Percentiles rank a stretch among this genome's conserved stretches.
phyloP scores from a whole-genome alignment of 2,329 filamentous ascomycete species.

The Scedosporium aurantiacum region DNA sequence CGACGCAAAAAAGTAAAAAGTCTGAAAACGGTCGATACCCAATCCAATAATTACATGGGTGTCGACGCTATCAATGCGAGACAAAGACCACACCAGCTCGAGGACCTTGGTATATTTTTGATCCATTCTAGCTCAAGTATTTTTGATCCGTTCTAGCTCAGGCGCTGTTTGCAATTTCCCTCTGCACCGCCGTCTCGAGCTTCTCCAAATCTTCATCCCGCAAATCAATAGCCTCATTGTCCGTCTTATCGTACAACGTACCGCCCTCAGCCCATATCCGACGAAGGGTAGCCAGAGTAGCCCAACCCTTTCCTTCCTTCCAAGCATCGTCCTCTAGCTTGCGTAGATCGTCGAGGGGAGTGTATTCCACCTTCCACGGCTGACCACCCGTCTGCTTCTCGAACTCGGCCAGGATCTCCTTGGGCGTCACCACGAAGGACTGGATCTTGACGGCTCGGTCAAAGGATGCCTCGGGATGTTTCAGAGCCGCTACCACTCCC shows the following conservation, averaged over 20 bases:
- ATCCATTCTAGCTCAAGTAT: neutral
- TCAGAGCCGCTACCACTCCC: slow-evolving; percentile 50
- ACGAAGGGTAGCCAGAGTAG: slow-evolving; percentile 48
- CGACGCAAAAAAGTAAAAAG: no score
- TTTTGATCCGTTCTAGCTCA: neutral
- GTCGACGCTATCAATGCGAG: no score
- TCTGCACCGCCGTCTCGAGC: slow-evolving; percentile 24
- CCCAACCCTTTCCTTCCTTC: slow-evolving; percentile 37
- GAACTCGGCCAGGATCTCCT: slow-evolving; percentile 53
- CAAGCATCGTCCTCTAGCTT: slow-evolving; percentile 48
- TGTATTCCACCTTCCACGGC: slow-evolving; percentile 41
- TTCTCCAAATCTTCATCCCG: slow-evolving; percentile 38
- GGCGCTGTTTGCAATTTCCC: neutral
- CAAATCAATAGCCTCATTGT: slow-evolving; percentile 49
- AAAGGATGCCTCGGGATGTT: slow-evolving; percentile 39
- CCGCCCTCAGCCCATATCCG: slow-evolving; percentile 65
- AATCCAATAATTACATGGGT: no score
- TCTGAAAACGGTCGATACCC: no score
- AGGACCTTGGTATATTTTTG: no score
- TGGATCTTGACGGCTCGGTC: slow-evolving; percentile 55
- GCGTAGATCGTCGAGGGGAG: slow-evolving; percentile 40
- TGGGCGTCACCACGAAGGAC: slow-evolving; percentile 57
- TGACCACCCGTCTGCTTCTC: slow-evolving; percentile 50
- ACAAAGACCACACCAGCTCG: no score
- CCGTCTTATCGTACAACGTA: slow-evolving; percentile 57